These are phyloP conservation scores for Albugo candida DNA, from an alignment of 352 stramenopile genomes.

Conservation along the genomic window DNA sequence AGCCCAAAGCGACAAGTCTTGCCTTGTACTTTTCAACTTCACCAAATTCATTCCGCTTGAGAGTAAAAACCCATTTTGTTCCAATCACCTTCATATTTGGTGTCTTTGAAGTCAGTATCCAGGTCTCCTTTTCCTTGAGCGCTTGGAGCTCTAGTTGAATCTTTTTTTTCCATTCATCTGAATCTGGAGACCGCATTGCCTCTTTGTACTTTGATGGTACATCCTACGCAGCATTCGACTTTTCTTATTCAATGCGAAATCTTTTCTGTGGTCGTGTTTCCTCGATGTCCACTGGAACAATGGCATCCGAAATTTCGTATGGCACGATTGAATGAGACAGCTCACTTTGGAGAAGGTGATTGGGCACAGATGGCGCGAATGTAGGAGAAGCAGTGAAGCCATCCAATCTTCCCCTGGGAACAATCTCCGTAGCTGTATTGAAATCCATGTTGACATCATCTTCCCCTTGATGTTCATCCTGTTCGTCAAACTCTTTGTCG, in stretches of 20 bases:
- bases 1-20: conserved; percentile 11
- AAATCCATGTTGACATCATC: neutral
- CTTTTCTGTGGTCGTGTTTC: too few species aligned
- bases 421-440: neutral
- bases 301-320: too few species aligned
- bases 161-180: neutral
- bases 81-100: conserved; percentile 2
- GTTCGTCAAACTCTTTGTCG: neutral
- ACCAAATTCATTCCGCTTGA: conserved; percentile 3
- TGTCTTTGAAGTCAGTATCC: neutral
- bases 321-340: too few species aligned
- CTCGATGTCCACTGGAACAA: too few species aligned
- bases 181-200: conserved; percentile 3
- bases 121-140: neutral
- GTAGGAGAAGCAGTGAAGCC: too few species aligned
- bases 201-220: conserved; percentile 1
- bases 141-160: neutral
- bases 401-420: neutral
- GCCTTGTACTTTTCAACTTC: conserved; percentile 13
- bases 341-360: too few species aligned
- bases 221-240: neutral
- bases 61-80: conserved; percentile 6
- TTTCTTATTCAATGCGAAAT: too few species aligned
- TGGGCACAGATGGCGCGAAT: too few species aligned
- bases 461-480: neutral